Evolutionary conservation across 2,329 filamentous ascomycete species (phyloP).

Genomic region (Ceratocystis destructans): DNA sequence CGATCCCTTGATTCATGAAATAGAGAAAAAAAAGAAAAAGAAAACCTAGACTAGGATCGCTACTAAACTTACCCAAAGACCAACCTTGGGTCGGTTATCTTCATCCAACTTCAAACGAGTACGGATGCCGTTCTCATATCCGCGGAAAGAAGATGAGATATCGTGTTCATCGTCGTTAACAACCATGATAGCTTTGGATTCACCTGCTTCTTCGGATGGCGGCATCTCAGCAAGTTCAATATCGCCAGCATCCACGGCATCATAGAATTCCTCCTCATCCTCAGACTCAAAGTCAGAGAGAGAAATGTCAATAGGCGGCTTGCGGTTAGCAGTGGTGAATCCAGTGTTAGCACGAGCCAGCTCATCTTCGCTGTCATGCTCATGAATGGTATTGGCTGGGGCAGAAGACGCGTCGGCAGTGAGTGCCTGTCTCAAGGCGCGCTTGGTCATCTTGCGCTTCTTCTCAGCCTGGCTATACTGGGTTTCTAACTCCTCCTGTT

Average conservation of each 20-base stretch:
- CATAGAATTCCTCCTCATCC: conserved; percentile 88
- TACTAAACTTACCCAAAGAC: conserved; percentile 64
- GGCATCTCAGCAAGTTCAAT: conserved; percentile 66
- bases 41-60: neutral
- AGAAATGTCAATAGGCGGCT: conserved; percentile 15
- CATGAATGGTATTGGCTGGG: conserved; percentile 24
- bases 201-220: conserved; percentile 31
- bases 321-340: neutral
- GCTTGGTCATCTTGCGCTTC: conserved; percentile 80
- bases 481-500: conserved; percentile 83
- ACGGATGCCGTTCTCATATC: conserved; percentile 82
- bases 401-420: conserved; percentile 36
- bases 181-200: conserved; percentile 26
- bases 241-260: conserved; percentile 86
- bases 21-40: neutral
- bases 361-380: conserved; percentile 25
- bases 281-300: conserved; percentile 71
- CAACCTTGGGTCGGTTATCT: conserved; percentile 86
- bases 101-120: conserved; percentile 73
- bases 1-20: neutral
- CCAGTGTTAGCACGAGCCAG: neutral
- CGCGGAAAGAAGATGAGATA: conserved; percentile 65
- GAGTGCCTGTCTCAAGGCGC: conserved; percentile 72
- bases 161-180: conserved; percentile 34
- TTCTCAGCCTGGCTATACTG: conserved; percentile 79